Evolutionary conservation across 768 basidiomycete species (phyloP), one percentile per base, ranked within the genome.

Genomic region (Rhodotorula graminis): DNA sequence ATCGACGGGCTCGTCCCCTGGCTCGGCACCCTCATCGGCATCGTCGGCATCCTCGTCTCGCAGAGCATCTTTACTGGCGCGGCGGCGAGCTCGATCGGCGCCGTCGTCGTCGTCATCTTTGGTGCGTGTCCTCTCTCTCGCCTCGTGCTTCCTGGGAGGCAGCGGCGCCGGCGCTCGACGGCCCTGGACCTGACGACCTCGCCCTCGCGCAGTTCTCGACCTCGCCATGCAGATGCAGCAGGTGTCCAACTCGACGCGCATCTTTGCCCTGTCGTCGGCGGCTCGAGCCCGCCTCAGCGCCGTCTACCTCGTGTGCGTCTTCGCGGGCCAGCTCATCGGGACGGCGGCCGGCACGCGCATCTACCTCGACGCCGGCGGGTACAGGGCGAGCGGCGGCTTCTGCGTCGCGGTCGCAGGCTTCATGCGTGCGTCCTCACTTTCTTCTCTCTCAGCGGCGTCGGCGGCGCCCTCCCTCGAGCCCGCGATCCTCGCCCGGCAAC

Each of bases 291-390:
- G 91, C 44, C 76, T 94, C 19, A 92, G 93, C 74, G 90, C 91
- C 2, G 84, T 91, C 57, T 83, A 87, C 58, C 85, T 93, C 59
- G 82, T 92, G 65, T 87, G 87, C 82, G 73, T 89, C 44, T 90
- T 91, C 80, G 84, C 90, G 33, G 91, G 91, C 0, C 90, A 92
- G 82, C 89, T 92, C 18, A 87, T 89, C 81, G 91, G 91, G 27
- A 91, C 90, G 0, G 84, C 89, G 0, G 88, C 88, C 1, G 88
- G 90, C 44, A 89, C 90, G 0, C 80, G 85, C 49, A 85, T 92
- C 4, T 93, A 90, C 81, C 84, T 88, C 42, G 75, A 82, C 23
- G 82, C 37, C 5, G 37, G 86, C 74, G 91, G 91, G 25, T 92
- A 90, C 90, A 84, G 86, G 49, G 84, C 89, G 0, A 85, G 85